Evolutionary conservation across 2,329 filamentous ascomycete genomes (phyloP), one percentile per base, ranked within the genome.

Genomic region (Ceratocystis alfenasii): DNA sequence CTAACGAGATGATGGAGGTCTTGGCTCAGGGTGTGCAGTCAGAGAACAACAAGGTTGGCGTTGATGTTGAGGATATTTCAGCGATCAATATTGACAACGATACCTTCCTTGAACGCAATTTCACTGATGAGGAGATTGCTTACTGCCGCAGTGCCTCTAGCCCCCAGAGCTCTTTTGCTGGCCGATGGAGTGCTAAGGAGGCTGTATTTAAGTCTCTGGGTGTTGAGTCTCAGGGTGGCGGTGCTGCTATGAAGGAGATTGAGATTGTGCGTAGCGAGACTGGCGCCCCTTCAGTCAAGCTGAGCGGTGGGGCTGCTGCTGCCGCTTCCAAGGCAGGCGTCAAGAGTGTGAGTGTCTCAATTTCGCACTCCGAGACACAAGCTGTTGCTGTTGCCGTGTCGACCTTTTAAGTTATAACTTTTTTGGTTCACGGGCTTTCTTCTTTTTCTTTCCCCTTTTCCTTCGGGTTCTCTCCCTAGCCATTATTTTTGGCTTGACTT

Each of bases 191-290:
- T 72, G 94, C 94, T 45, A 99, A 99, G 80, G 94, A 99, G 78
- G 94, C 94, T 33, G 92, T 99, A 0, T 99, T 99, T 83, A 99
- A 99, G 84, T 91, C 90, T 46, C 81, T 99, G 15, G 91, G 92
- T 70, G 92, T 97, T 12, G 78, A 83, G 71, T 88, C 92, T 76
- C 87, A 89, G 77, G 94, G 94, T 68, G 92, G 88, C 8, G 94
- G 95, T 70, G 93, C 94, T 68, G 82, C 90, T 17, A 76, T 99
- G 77, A 94, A 87, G 80, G 92, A 97, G 53, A 99, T 99, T 78
- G 95, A 99, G 78, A 93, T 99, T 71, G 76, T 84, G 69, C 87
- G 86, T 72, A 87, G 92, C 72, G 86, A 88, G 70, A 87, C 84
- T 59, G 94, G 94, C 67, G 91, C 87, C 46, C 94, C 94, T 8